Conservation (phyloP, 768 basidiomycete species). For the Daedaleopsis nitida region DNA sequence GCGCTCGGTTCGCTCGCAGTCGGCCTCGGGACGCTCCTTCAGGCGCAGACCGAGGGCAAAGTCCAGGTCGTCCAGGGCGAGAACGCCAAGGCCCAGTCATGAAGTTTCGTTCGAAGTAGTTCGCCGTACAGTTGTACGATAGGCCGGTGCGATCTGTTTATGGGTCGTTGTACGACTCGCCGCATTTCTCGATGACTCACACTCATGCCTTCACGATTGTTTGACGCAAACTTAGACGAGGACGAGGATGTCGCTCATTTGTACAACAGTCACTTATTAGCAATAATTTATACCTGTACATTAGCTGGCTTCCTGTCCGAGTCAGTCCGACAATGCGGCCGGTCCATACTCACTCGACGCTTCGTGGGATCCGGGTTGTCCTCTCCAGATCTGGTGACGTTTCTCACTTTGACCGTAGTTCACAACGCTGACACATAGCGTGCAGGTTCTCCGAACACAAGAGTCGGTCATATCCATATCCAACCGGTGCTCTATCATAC, state of each 20-base stretch:
- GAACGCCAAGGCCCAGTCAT: slow-evolving; percentile 1
- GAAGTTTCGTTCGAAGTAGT: not conserved
- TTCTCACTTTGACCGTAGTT: no score
- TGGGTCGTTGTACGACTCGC: slow-evolving; percentile 9
- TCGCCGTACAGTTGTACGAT: not conserved
- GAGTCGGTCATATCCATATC: not conserved
- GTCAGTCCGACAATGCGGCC: no score
- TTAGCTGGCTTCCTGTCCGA: not conserved
- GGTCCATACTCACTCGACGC: no score
- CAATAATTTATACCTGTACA: not conserved
- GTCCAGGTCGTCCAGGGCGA: slow-evolving; percentile 15
- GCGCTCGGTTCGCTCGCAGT: slow-evolving; percentile 80
- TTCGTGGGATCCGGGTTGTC: not conserved
- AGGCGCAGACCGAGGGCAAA: slow-evolving; percentile 36
- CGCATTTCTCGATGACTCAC: not conserved
- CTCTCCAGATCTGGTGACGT: not conserved
- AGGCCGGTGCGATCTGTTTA: not conserved
- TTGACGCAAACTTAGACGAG: not conserved
- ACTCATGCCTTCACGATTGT: not conserved
- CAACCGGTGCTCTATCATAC: not conserved
- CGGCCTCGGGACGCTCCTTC: slow-evolving; percentile 63
- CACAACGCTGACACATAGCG: no score
- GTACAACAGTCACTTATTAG: slow-evolving; percentile 10
- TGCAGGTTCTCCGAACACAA: no score
- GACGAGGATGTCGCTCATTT: not conserved